These are phyloP conservation scores for Mycena polygramma DNA, from an alignment of 768 basidiomycete genomes.

Conservation along the genomic window DNA sequence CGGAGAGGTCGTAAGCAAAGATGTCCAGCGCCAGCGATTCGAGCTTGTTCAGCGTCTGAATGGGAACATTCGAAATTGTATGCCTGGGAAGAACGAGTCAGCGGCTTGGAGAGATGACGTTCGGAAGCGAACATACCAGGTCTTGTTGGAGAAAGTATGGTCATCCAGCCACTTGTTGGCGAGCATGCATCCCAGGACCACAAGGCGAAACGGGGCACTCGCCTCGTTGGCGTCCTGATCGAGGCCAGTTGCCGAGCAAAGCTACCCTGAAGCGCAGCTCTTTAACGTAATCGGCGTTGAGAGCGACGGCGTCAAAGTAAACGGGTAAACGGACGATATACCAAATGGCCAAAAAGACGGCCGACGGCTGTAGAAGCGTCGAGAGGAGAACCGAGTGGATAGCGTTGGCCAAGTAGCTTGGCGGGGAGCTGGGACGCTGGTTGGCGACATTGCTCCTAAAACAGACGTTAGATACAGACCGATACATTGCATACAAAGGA, in stretches of 20 bases:
- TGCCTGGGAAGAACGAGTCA: constrained; percentile 64
- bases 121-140: constrained; percentile 67
- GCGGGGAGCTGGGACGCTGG: constrained; percentile 61
- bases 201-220: constrained; percentile 77
- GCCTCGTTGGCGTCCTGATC: constrained; percentile 67
- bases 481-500: constrained; percentile 15
- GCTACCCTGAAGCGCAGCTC: constrained; percentile 75
- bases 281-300: constrained; percentile 67
- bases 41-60: constrained; percentile 76
- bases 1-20: constrained; percentile 77
- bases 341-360: constrained; percentile 83
- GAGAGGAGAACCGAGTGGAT: constrained; percentile 83
- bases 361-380: constrained; percentile 86
- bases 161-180: constrained; percentile 93
- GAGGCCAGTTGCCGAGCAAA: constrained; percentile 68
- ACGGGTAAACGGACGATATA: constrained; percentile 85
- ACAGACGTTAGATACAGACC: constrained; percentile 26
- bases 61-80: constrained; percentile 81
- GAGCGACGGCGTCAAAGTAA: constrained; percentile 66
- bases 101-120: background rate
- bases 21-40: constrained; percentile 80
- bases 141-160: constrained; percentile 91
- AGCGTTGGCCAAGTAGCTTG: constrained; percentile 67
- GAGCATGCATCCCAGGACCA: constrained; percentile 86
- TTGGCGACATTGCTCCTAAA: constrained; percentile 49